phyloP scores from a whole-genome alignment of 768 basidiomycete genomes.

The Termitomyces sp. region DNA sequence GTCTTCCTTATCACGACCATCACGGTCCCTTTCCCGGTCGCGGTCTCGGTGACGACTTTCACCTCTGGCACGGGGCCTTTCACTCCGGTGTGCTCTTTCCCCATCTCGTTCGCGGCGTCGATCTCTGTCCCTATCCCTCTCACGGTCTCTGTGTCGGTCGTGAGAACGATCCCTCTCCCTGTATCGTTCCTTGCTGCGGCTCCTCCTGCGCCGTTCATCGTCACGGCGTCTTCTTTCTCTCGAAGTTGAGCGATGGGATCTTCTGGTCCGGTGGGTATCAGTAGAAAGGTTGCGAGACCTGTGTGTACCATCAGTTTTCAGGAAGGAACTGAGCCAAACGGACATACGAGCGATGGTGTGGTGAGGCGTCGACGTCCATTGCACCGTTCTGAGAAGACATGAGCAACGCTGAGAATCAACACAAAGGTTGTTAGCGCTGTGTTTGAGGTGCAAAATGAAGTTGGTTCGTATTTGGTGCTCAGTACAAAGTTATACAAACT shows the following conservation, averaged over 20 bases:
- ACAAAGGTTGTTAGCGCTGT: background rate
- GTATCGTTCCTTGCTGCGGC: slow-evolving; percentile 55
- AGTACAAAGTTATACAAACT: slow-evolving; percentile 12
- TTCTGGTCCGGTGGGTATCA: slow-evolving; percentile 68
- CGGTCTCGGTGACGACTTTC: slow-evolving; percentile 54
- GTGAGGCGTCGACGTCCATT: slow-evolving; percentile 64
- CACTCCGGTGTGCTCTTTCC: slow-evolving; percentile 43
- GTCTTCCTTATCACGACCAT: slow-evolving; percentile 36
- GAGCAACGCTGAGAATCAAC: background rate
- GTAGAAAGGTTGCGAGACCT: slow-evolving; percentile 74
- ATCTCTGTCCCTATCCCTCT: slow-evolving; percentile 35
- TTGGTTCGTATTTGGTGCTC: slow-evolving; percentile 11
- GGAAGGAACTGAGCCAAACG: background rate
- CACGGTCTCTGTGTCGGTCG: slow-evolving; percentile 42
- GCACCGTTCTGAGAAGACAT: slow-evolving; percentile 49
- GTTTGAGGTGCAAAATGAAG: slow-evolving; percentile 8
- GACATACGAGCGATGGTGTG: slow-evolving; percentile 57
- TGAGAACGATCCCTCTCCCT: slow-evolving; percentile 53
- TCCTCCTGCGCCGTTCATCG: slow-evolving; percentile 57
- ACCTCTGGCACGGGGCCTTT: slow-evolving; percentile 44
- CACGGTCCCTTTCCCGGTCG: slow-evolving; percentile 38
- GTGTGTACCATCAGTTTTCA: background rate
- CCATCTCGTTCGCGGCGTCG: slow-evolving; percentile 48
- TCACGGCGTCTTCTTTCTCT: slow-evolving; percentile 54
- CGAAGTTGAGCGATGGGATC: slow-evolving; percentile 70